These are phyloP conservation scores for Stachybotrys echinatus DNA, from an alignment of 2,329 filamentous ascomycete genomes.

Conservation along the genomic window DNA sequence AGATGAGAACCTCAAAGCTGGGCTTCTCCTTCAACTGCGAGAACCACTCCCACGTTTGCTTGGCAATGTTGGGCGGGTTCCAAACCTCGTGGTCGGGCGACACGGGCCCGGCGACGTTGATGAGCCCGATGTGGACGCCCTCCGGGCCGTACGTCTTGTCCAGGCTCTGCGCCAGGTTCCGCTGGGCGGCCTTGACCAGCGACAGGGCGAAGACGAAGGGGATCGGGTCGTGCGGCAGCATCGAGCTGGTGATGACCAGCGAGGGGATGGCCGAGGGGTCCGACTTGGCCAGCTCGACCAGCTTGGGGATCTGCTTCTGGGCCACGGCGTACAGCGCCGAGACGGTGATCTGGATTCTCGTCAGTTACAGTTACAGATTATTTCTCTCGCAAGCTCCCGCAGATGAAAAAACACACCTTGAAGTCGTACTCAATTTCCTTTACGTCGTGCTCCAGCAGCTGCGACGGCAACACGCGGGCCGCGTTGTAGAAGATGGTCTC, in stretches of 20 bases:
- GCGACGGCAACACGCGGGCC: conserved; percentile 37
- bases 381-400: too few relatives aligned
- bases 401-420: conserved; percentile 29
- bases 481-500: conserved; percentile 49
- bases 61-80: conserved; percentile 11
- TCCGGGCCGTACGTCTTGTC: conserved; percentile 27
- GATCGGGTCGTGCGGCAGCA: conserved; percentile 39
- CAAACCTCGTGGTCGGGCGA: conserved; percentile 5
- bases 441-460: conserved; percentile 33
- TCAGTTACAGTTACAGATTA: too few relatives aligned
- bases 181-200: conserved; percentile 45
- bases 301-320: conserved; percentile 39
- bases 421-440: conserved; percentile 44
- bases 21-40: background rate
- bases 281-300: conserved; percentile 24
- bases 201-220: conserved; percentile 43
- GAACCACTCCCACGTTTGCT: conserved; percentile 7
- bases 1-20: background rate
- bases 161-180: conserved; percentile 41
- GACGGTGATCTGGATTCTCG: conserved; percentile 32
- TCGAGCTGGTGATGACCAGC: conserved; percentile 42
- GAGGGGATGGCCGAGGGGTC: conserved; percentile 30
- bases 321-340: conserved; percentile 41
- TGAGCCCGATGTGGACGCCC: conserved; percentile 40
- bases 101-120: conserved; percentile 36